Evolutionary conservation across 2,329 filamentous ascomycete species (phyloP).

Genomic region (Helminthosporium solani): DNA sequence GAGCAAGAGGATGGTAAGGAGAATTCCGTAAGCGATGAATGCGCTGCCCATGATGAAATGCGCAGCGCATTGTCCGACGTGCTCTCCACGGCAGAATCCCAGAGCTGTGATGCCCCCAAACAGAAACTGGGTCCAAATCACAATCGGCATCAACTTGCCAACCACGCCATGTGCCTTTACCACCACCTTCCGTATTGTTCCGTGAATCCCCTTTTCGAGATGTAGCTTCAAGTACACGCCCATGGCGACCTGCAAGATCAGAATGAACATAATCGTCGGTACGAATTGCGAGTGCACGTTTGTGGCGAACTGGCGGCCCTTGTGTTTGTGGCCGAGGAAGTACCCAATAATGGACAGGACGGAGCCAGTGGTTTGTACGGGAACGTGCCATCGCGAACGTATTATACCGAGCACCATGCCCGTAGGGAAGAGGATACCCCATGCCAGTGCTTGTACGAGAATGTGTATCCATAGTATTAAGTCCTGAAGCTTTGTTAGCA

Average conservation of each 20-base stretch:
- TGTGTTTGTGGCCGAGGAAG: slow-evolving; percentile 87
- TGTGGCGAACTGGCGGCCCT: slow-evolving; percentile 78
- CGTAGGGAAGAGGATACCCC: slow-evolving; percentile 87
- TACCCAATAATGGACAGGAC: slow-evolving; percentile 79
- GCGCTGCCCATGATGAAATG: slow-evolving; percentile 99
- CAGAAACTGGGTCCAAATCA: slow-evolving; percentile 90
- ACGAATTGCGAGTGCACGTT: slow-evolving; percentile 85
- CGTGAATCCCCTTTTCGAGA: slow-evolving; percentile 80
- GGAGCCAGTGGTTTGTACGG: slow-evolving; percentile 74
- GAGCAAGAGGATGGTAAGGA: slow-evolving; percentile 81
- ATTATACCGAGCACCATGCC: slow-evolving; percentile 95
- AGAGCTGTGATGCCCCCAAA: slow-evolving; percentile 91
- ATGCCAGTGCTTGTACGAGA: slow-evolving; percentile 79
- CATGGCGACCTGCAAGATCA: slow-evolving; percentile 73
- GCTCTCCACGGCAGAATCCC: slow-evolving; percentile 90
- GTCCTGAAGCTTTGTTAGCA: slow-evolving; percentile 54
- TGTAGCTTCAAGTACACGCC: slow-evolving; percentile 89
- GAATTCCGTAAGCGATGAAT: slow-evolving; percentile 89
- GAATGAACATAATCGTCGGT: slow-evolving; percentile 74
- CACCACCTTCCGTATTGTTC: slow-evolving; percentile 69
- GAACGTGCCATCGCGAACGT: slow-evolving; percentile 92
- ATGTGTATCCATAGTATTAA: slow-evolving; percentile 92
- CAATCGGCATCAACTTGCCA: slow-evolving; percentile 82
- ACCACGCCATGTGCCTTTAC: slow-evolving; percentile 75
- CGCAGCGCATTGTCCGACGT: slow-evolving; percentile 86